These are phyloP conservation scores for Ceratobasidium sp. DNA, from an alignment of 1,284 basidiomycete genomes.

Conservation along the genomic window DNA sequence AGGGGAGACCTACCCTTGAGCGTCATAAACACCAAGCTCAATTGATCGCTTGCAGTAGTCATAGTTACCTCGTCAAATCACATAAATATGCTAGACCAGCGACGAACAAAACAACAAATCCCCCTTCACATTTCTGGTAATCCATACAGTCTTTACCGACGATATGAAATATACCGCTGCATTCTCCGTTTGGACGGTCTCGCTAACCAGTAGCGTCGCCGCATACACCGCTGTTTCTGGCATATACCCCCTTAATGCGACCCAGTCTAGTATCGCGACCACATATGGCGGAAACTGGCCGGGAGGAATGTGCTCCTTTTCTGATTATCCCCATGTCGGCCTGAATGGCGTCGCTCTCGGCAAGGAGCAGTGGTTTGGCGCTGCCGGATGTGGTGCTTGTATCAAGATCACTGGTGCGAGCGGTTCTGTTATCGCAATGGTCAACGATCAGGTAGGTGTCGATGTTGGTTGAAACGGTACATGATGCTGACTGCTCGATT, in stretches of 20 bases:
- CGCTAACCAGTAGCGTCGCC: background rate
- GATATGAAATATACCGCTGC: background rate
- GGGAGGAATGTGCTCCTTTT: constrained; percentile 1
- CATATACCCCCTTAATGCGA: background rate
- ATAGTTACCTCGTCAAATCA: background rate
- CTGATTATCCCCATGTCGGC: background rate
- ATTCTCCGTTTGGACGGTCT: background rate
- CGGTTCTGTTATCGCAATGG: background rate
- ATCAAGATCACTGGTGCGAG: background rate
- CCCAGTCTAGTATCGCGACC: background rate
- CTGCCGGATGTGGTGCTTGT: background rate
- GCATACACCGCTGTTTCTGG: background rate
- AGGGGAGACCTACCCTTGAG: background rate
- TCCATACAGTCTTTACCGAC: background rate
- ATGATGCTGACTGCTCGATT: background rate
- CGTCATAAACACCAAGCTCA: background rate
- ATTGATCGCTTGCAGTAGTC: constrained; percentile 1
- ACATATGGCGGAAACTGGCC: background rate
- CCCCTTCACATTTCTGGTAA: background rate
- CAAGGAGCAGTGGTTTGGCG: background rate
- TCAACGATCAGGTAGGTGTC: background rate
- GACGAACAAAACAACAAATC: background rate
- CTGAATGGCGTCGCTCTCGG: background rate
- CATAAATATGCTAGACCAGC: background rate
- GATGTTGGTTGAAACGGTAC: background rate